Evolutionary conservation across 129 eudicot species (phyloP).

Genomic region (Chrysanthemum lavandulifolium): DNA sequence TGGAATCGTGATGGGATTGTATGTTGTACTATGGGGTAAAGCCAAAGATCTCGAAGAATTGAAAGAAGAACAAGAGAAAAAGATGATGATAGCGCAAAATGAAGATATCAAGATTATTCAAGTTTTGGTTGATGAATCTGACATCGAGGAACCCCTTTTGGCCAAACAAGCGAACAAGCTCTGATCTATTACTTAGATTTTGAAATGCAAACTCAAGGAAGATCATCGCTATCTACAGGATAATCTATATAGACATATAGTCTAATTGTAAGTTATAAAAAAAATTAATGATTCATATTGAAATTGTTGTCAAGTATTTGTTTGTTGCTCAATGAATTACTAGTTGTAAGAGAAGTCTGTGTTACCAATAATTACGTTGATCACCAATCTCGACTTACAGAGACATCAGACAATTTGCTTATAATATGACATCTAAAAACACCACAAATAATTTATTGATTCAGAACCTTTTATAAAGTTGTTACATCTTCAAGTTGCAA

Average conservation of each 20-base stretch:
- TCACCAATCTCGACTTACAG: too few relatives aligned
- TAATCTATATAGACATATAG: conserved; percentile 1
- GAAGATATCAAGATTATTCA: conserved; percentile 26
- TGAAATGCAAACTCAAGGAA: not conserved
- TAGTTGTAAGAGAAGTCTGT: not conserved
- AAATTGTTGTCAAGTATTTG: not conserved
- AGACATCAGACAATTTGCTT: too few relatives aligned
- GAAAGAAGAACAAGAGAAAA: conserved; percentile 28
- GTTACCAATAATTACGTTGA: not conserved
- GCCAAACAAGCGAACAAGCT: conserved; percentile 17
- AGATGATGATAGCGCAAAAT: conserved; percentile 14
- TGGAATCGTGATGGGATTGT: conserved; percentile 61
- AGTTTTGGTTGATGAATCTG: conserved; percentile 34
- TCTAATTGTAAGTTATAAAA: conserved; percentile 14
- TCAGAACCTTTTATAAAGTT: too few relatives aligned
- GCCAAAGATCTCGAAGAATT: conserved; percentile 51
- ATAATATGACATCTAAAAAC: too few relatives aligned
- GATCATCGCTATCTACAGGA: not conserved
- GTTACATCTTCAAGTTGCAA: too few relatives aligned
- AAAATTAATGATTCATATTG: not conserved
- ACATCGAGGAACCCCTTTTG: conserved; percentile 62
- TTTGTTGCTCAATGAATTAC: not conserved
- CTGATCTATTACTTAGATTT: conserved; percentile 4
- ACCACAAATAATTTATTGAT: too few relatives aligned
- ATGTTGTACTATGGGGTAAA: conserved; percentile 77